These are phyloP conservation scores for Escovopsis sp. DNA, from an alignment of 2,329 filamentous ascomycete species.

Conservation along the genomic window DNA sequence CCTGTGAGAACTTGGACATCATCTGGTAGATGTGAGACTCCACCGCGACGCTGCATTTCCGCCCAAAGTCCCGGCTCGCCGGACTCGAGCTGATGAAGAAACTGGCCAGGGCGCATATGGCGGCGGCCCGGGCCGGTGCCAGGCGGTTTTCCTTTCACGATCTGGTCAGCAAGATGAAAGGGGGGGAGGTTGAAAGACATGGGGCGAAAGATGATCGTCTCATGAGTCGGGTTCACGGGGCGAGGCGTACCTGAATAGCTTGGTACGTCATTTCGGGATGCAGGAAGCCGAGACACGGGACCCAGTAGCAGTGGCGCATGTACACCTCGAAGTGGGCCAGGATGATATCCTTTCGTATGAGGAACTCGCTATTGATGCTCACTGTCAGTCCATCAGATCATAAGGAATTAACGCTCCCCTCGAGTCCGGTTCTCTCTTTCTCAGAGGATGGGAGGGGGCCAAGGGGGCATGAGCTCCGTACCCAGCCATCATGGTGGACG, in stretches of 20 bases:
- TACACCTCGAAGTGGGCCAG: constrained; percentile 23
- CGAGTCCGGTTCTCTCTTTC: too few relatives aligned
- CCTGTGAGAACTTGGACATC: constrained; percentile 21
- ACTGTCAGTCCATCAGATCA: neutral
- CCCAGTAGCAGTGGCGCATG: constrained; percentile 22
- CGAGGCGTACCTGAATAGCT: constrained; percentile 22
- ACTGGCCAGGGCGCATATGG: constrained; percentile 23
- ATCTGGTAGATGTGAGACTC: constrained; percentile 25
- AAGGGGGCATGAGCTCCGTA: too few relatives aligned
- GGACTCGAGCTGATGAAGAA: constrained; percentile 20
- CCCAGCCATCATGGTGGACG: constrained; percentile 13
- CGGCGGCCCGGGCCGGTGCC: constrained; percentile 19
- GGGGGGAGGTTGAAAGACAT: neutral
- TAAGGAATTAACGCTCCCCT: too few relatives aligned
- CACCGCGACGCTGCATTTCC: constrained; percentile 22
- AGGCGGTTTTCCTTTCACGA: constrained; percentile 17
- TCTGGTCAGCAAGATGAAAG: neutral
- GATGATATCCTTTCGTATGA: constrained; percentile 20
- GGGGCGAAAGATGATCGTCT: too few relatives aligned
- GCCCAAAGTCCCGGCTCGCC: constrained; percentile 19
- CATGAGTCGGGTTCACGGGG: too few relatives aligned
- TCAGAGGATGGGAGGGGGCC: too few relatives aligned
- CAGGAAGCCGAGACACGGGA: constrained; percentile 24
- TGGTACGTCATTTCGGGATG: constrained; percentile 19
- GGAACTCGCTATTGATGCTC: constrained; percentile 13